A percentile compares a stretch with the other conserved stretches of the same genome.
phyloP scores from a whole-genome alignment of 108 stramenopile genomes.

The Skeletonema marinoi region DNA sequence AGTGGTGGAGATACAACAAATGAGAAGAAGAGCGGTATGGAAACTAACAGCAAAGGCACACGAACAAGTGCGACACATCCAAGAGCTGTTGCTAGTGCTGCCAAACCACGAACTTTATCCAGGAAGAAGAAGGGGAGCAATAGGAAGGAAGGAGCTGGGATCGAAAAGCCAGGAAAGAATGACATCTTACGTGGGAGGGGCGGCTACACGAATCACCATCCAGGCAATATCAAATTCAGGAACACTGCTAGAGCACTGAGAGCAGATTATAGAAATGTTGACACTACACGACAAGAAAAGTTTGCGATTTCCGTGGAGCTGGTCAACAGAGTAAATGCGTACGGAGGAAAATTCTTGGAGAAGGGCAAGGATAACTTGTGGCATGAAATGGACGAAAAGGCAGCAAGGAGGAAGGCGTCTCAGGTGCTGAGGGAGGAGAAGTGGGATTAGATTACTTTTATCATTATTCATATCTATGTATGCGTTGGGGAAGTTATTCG shows the following conservation, averaged over 20 bases:
- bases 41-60: neutral
- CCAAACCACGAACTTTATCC: neutral
- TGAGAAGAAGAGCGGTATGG: neutral
- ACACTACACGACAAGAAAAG: constrained; percentile 23
- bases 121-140: neutral
- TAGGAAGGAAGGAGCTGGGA: neutral
- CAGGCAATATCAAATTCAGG: constrained; percentile 34
- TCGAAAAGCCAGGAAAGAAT: neutral
- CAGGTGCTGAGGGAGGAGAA: constrained; percentile 46
- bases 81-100: neutral
- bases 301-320: constrained; percentile 18
- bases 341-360: constrained; percentile 44
- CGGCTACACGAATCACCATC: constrained; percentile 31
- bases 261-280: constrained; percentile 7
- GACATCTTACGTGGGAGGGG: constrained; percentile 61
- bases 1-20: neutral
- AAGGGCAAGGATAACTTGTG: constrained; percentile 33
- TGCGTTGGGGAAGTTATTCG: too few relatives aligned
- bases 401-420: constrained; percentile 43
- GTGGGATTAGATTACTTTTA: constrained; percentile 19
- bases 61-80: neutral
- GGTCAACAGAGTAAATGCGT: constrained; percentile 30
- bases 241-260: constrained; percentile 32
- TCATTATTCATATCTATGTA: neutral
- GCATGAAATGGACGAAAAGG: constrained; percentile 25